Conservation (phyloP, 768 basidiomycete species). For the Artomyces pyxidatus region DNA sequence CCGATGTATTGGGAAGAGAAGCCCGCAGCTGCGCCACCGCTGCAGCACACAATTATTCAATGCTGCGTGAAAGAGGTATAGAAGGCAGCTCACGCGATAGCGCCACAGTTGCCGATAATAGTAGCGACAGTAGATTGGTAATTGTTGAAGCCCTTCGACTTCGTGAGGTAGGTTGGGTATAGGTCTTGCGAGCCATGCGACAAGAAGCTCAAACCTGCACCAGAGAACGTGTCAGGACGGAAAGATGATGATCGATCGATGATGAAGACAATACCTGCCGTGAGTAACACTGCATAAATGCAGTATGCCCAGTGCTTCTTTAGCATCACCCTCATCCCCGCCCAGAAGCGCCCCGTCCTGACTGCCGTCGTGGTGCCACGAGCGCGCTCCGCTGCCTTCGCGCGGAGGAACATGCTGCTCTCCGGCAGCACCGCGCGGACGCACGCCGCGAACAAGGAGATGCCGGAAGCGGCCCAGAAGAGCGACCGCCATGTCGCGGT, state of each 20-base stretch:
- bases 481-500: constrained; percentile 54
- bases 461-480: constrained; percentile 74
- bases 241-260: too few relatives aligned
- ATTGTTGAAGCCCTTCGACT: constrained; percentile 26
- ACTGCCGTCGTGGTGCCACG: constrained; percentile 27
- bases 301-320: constrained; percentile 75
- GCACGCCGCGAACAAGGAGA: constrained; percentile 60
- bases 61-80: not conserved
- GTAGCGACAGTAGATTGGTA: constrained; percentile 32
- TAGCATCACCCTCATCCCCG: constrained; percentile 68
- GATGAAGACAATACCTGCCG: constrained; percentile 41
- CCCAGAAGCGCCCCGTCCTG: constrained; percentile 67
- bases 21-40: constrained; percentile 33
- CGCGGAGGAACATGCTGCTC: constrained; percentile 62
- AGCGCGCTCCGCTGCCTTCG: constrained; percentile 45
- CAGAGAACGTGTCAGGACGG: too few relatives aligned
- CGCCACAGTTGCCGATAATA: constrained; percentile 32
- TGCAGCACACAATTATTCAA: constrained; percentile 11
- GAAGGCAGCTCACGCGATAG: constrained; percentile 18
- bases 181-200: constrained; percentile 39
- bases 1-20: constrained; percentile 34
- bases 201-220: constrained; percentile 41
- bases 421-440: constrained; percentile 70
- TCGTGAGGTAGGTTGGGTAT: constrained; percentile 34
- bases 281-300: constrained; percentile 77